phyloP scores from a whole-genome alignment of 106 monocot genomes.

The Agapanthus africanus region DNA sequence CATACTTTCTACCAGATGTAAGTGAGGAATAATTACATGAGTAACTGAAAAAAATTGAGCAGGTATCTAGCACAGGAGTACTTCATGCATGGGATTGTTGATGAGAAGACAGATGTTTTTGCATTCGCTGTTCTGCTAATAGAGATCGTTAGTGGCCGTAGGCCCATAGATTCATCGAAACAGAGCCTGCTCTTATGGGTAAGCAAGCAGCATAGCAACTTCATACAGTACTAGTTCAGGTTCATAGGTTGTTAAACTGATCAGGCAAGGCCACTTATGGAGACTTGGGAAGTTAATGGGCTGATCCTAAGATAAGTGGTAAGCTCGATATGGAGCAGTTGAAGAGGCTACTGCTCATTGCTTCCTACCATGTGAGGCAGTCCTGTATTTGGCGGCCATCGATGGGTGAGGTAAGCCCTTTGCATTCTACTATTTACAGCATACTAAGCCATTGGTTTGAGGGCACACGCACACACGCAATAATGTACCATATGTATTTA shows the following conservation, averaged over 20 bases:
- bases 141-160: slow-evolving; percentile 62
- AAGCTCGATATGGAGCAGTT: slow-evolving; percentile 35
- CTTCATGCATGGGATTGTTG: slow-evolving; percentile 77
- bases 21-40: no score
- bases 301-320: slow-evolving; percentile 37
- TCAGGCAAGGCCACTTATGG: slow-evolving; percentile 56
- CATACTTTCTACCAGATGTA: no score
- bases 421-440: no score
- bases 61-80: slow-evolving; percentile 75
- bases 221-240: no score
- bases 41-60: slow-evolving; percentile 8
- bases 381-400: slow-evolving; percentile 52
- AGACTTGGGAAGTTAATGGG: slow-evolving; percentile 26
- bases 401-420: slow-evolving; percentile 53
- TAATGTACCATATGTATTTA: no score
- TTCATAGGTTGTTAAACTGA: background rate
- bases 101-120: slow-evolving; percentile 72
- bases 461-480: no score
- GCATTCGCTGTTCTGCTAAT: slow-evolving; percentile 59
- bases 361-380: slow-evolving; percentile 42
- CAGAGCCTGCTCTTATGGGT: slow-evolving; percentile 66
- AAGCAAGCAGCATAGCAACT: slow-evolving; percentile 15
- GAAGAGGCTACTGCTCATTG: slow-evolving; percentile 33
- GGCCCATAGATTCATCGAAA: slow-evolving; percentile 49
- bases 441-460: no score